phyloP scores from a whole-genome alignment of 495 filamentous ascomycete genomes.

The Aspergillus heteromorphus region DNA sequence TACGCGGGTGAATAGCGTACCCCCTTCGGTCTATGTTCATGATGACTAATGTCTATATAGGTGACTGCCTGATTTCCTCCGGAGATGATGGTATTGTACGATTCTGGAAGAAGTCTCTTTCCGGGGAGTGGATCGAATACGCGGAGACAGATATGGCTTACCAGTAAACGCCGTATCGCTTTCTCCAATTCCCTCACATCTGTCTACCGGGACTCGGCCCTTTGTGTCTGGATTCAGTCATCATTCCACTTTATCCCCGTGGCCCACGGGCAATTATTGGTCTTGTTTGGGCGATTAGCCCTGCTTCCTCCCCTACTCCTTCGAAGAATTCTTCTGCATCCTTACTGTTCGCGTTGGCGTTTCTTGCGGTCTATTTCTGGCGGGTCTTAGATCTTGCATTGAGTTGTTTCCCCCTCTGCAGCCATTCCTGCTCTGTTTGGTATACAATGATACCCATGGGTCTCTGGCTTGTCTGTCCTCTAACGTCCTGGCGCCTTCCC shows the following conservation, averaged over 20 bases:
- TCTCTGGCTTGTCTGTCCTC: slow-evolving; percentile 1
- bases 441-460: slow-evolving; percentile 22
- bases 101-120: slow-evolving; percentile 47
- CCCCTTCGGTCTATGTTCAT: neutral
- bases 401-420: too few species aligned
- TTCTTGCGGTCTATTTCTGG: neutral
- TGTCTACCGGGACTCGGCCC: neutral
- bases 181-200: neutral
- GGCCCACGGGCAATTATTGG: neutral
- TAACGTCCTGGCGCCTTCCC: neutral
- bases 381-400: neutral
- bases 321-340: neutral
- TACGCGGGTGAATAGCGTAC: slow-evolving; percentile 35
- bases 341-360: neutral
- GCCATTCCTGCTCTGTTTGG: slow-evolving; percentile 6
- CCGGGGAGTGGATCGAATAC: slow-evolving; percentile 47
- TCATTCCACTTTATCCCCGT: neutral
- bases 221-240: neutral
- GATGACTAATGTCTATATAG: slow-evolving; percentile 19
- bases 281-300: neutral
- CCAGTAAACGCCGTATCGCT: slow-evolving; percentile 14
- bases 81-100: slow-evolving; percentile 46
- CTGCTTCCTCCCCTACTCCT: neutral
- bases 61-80: slow-evolving; percentile 45
- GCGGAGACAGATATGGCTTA: slow-evolving; percentile 43